These are phyloP conservation scores for Steccherinum ochraceum DNA, from an alignment of 768 basidiomycete genomes.

Conservation along the genomic window DNA sequence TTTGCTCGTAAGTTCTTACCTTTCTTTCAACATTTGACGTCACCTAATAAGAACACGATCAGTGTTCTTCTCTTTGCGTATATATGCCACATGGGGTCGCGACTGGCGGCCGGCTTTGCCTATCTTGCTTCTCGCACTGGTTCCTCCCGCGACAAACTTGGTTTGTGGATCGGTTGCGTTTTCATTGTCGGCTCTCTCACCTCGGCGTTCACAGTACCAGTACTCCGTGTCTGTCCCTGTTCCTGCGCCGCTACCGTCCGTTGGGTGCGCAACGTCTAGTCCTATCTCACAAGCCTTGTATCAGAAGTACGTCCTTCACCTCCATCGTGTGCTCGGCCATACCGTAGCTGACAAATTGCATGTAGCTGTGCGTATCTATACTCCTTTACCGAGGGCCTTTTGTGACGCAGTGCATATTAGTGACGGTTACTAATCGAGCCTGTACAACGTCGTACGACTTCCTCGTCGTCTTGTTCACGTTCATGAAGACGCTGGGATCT, in stretches of 20 bases:
- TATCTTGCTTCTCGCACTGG: conserved; percentile 11
- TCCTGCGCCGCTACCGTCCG: conserved; percentile 12
- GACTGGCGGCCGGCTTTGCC: conserved; percentile 14
- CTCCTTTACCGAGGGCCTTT: too few species aligned
- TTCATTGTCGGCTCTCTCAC: background rate
- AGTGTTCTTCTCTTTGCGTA: conserved; percentile 13
- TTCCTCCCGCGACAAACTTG: conserved; percentile 8
- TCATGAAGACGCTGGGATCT: conserved; percentile 5
- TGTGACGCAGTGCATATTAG: conserved; percentile 1
- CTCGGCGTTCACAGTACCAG: conserved; percentile 7
- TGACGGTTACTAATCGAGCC: conserved; percentile 10
- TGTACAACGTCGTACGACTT: conserved; percentile 9
- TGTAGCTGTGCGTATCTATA: background rate
- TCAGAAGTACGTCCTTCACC: conserved; percentile 9
- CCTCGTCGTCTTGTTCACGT: conserved; percentile 11
- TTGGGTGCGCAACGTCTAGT: conserved; percentile 10
- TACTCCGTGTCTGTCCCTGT: background rate
- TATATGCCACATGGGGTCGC: conserved; percentile 15
- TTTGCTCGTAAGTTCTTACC: conserved; percentile 8
- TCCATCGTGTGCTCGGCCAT: too few species aligned
- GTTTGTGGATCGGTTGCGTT: conserved; percentile 2
- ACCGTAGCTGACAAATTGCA: background rate
- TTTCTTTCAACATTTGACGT: too few species aligned
- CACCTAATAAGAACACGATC: too few species aligned
- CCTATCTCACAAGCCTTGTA: background rate